Evolutionary conservation across 1,284 basidiomycete species (phyloP).

Genomic region (Vanrija sp.): DNA sequence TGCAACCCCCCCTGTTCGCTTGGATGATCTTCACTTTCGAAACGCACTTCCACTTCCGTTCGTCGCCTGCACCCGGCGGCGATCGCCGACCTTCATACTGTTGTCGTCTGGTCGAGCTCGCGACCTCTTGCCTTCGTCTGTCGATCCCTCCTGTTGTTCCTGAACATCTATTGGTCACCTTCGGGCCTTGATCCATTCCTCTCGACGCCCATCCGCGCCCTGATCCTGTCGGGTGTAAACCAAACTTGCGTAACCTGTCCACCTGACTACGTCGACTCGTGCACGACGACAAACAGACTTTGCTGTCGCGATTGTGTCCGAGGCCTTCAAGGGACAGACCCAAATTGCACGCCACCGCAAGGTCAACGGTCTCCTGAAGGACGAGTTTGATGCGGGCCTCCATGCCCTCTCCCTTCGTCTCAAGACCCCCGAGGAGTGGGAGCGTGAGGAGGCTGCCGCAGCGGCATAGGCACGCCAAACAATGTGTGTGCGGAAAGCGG

Average conservation of each 20-base stretch:
- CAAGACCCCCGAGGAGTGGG: constrained; percentile 48
- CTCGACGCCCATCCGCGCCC: no score
- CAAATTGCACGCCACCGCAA: constrained; percentile 48
- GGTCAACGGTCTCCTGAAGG: constrained; percentile 47
- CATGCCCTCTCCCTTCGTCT: constrained; percentile 48
- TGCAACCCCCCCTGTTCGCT: no score
- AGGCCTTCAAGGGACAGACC: constrained; percentile 39
- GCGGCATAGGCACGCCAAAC: neutral
- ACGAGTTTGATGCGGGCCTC: constrained; percentile 49
- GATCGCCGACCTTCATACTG: no score
- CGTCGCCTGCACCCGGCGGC: no score
- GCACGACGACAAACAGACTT: constrained; percentile 36
- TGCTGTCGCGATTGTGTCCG: constrained; percentile 45
- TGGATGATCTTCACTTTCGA: no score
- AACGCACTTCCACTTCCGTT: no score
- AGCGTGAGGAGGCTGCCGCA: constrained; percentile 26
- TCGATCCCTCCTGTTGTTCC: neutral
- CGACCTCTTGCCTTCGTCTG: neutral
- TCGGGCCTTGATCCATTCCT: no score
- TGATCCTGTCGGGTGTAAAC: no score
- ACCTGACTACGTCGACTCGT: no score
- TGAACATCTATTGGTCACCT: neutral
- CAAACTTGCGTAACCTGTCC: no score
- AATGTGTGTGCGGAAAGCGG: no score
- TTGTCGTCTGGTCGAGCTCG: no score